Evolutionary conservation across 176 grass and related monocot genomes (phyloP).

Genomic region (Eragrostis nindensis): DNA sequence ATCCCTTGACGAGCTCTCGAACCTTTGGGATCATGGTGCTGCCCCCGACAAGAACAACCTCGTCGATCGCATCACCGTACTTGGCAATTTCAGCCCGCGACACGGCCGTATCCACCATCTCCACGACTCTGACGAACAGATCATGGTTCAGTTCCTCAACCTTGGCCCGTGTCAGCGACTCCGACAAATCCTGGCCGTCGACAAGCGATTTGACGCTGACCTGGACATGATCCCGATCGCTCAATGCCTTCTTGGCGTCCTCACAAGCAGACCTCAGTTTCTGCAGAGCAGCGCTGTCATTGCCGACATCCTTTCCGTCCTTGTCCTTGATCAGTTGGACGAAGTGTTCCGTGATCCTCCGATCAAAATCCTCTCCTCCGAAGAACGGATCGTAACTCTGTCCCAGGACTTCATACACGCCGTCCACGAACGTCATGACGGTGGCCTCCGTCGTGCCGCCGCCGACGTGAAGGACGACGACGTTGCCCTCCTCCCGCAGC

Average conservation of each 20-base stretch:
- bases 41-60: not conserved
- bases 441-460: slow-evolving; percentile 17
- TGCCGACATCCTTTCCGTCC: not conserved
- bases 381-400: not conserved
- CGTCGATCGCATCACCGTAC: not conserved
- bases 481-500: not conserved
- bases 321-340: not conserved
- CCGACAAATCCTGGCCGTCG: not conserved
- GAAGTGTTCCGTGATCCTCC: not conserved
- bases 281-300: not conserved
- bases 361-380: slow-evolving; percentile 9
- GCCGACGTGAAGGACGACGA: not conserved
- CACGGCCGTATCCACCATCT: not conserved
- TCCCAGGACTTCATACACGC: not conserved
- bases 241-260: slow-evolving; percentile 12
- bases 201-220: not conserved
- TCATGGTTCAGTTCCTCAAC: not conserved
- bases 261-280: not conserved
- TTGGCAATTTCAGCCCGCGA: not conserved
- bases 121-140: not conserved
- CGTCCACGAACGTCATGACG: not conserved
- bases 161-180: not conserved
- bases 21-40: slow-evolving; percentile 4
- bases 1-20: not conserved
- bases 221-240: not conserved